These are phyloP conservation scores for Candida koratica DNA, from an alignment of 805 yeast genomes.

Conservation along the genomic window DNA sequence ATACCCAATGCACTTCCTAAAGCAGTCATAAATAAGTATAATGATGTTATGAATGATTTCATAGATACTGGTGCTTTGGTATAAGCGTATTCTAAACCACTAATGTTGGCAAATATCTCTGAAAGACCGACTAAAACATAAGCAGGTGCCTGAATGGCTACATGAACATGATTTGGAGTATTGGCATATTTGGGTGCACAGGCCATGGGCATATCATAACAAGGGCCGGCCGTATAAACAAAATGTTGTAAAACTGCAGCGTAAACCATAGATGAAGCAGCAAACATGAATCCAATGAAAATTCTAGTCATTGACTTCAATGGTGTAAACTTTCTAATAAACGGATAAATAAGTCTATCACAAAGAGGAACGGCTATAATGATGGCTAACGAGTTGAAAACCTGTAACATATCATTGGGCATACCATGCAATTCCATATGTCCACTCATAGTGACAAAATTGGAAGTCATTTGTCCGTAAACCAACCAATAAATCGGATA, in stretches of 20 bases:
- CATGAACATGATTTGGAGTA: conserved; percentile 54
- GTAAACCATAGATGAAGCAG: conserved; percentile 62
- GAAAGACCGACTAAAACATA: conserved; percentile 70
- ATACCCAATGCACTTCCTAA: conserved; percentile 73
- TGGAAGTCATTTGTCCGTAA: conserved; percentile 66
- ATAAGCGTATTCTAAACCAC: conserved; percentile 82
- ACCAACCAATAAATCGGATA: conserved; percentile 74
- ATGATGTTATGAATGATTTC: conserved; percentile 62
- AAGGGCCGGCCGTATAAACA: conserved; percentile 69
- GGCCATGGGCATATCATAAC: conserved; percentile 59
- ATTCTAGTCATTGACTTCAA: conserved; percentile 73
- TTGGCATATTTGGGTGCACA: conserved; percentile 42
- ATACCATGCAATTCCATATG: conserved; percentile 70
- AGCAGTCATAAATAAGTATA: conserved; percentile 70
- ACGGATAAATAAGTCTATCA: conserved; percentile 53
- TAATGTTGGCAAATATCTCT: conserved; percentile 75
- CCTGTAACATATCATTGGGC: conserved; percentile 77
- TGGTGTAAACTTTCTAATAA: conserved; percentile 43
- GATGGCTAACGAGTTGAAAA: conserved; percentile 70
- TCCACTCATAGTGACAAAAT: conserved; percentile 71
- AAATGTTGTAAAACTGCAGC: conserved; percentile 72
- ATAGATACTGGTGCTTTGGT: conserved; percentile 72
- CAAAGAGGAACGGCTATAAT: conserved; percentile 74
- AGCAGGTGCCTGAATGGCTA: conserved; percentile 70
- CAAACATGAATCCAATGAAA: conserved; percentile 64